phyloP scores from a whole-genome alignment of 345 rosid species.

The Eucalyptus grandis region DNA sequence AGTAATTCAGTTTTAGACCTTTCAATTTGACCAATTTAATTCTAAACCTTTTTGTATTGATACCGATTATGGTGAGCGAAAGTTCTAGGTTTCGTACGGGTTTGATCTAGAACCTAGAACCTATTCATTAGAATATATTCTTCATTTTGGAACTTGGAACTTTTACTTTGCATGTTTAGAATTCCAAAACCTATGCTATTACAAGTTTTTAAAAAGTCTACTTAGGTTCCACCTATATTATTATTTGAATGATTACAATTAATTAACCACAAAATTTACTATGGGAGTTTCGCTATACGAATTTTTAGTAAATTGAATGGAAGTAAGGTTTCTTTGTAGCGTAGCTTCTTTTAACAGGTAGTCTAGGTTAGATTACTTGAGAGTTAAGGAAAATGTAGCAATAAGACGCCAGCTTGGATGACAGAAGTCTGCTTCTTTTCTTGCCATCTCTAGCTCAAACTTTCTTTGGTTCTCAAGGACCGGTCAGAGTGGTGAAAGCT shows the following conservation, averaged over 20 bases:
- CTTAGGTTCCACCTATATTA: too few species aligned
- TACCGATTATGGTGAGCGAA: too few species aligned
- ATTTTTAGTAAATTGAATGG: not conserved
- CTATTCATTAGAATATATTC: too few species aligned
- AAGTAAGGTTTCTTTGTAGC: not conserved
- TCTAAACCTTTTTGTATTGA: accelerated
- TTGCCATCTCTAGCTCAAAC: not conserved
- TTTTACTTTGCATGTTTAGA: accelerated
- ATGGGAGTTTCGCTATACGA: not conserved
- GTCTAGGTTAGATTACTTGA: not conserved
- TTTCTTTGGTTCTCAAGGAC: not conserved
- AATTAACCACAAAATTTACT: not conserved
- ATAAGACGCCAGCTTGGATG: not conserved
- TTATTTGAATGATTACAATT: too few species aligned
- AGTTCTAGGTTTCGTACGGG: accelerated
- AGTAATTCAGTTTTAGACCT: accelerated
- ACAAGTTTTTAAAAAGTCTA: too few species aligned
- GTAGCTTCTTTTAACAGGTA: not conserved
- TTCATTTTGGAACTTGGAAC: too few species aligned
- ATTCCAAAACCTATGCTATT: accelerated
- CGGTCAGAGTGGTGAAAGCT: not conserved
- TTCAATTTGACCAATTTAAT: too few species aligned
- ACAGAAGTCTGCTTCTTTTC: not conserved
- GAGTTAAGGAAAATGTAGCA: too few species aligned
- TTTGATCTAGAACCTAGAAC: too few species aligned